Conservation (phyloP, 2,329 filamentous ascomycete genomes). For the Scedosporium dehoogii region DNA sequence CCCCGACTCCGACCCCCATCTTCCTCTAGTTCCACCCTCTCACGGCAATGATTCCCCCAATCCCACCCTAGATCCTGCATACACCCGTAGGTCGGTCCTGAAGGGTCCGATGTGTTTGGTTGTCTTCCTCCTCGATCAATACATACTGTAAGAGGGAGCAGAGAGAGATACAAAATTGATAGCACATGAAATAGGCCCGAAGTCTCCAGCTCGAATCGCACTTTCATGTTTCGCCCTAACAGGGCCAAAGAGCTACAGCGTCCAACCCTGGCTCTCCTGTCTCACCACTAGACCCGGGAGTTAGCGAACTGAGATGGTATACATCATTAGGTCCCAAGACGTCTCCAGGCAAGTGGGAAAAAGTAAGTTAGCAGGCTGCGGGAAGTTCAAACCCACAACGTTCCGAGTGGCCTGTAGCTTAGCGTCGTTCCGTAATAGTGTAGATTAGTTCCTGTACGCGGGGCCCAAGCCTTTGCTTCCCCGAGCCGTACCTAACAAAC, state of each 20-base stretch:
- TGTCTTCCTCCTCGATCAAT: too few relatives aligned
- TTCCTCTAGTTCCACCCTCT: not conserved
- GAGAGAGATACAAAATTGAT: not conserved
- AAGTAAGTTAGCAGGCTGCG: not conserved
- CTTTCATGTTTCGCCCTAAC: not conserved
- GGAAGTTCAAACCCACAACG: not conserved
- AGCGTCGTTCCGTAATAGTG: not conserved
- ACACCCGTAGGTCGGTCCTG: not conserved
- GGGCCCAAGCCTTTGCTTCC: not conserved
- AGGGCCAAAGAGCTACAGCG: not conserved
- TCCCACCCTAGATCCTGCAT: not conserved
- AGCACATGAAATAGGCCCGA: not conserved
- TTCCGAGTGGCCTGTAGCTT: not conserved
- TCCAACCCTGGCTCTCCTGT: too few relatives aligned
- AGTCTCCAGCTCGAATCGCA: not conserved
- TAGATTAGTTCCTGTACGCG: not conserved
- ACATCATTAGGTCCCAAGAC: not conserved
- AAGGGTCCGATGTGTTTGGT: too few relatives aligned
- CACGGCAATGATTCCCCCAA: not conserved
- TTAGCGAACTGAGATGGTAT: not conserved
- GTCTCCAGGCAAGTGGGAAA: not conserved
- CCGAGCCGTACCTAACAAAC: too few relatives aligned
- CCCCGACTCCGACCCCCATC: not conserved
- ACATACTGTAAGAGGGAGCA: too few relatives aligned
- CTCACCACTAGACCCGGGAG: too few relatives aligned